phyloP scores from a whole-genome alignment of 805 yeast species.

The Metschnikowia sp. region DNA sequence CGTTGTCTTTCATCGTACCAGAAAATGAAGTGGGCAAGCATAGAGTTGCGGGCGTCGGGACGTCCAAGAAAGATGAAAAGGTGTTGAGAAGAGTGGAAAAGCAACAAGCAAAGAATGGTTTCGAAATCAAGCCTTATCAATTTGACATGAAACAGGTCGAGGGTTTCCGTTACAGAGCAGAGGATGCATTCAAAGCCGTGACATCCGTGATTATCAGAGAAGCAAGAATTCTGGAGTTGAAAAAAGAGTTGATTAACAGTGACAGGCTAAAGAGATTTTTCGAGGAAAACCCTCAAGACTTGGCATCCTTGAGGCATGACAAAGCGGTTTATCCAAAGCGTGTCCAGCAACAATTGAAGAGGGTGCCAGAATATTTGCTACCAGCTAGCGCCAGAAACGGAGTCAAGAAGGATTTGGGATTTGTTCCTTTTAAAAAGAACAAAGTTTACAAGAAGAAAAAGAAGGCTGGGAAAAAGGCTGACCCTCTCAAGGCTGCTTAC shows the following conservation, averaged over 20 bases:
- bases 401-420: constrained; percentile 55
- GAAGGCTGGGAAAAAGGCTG: constrained; percentile 44
- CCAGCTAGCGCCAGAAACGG: constrained; percentile 70
- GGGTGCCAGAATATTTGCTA: constrained; percentile 87
- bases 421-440: constrained; percentile 66
- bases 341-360: constrained; percentile 78
- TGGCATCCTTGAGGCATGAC: constrained; percentile 86
- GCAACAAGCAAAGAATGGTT: constrained; percentile 71
- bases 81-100: constrained; percentile 70
- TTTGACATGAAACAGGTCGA: constrained; percentile 91
- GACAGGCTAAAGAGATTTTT: constrained; percentile 91
- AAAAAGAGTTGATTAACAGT: constrained; percentile 79
- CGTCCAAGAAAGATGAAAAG: constrained; percentile 83
- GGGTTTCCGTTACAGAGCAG: constrained; percentile 93
- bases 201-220: constrained; percentile 87
- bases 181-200: constrained; percentile 94
- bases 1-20: constrained; percentile 88
- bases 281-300: constrained; percentile 95
- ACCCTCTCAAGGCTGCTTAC: constrained; percentile 56
- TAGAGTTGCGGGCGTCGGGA: constrained; percentile 66
- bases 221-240: constrained; percentile 86
- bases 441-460: constrained; percentile 44
- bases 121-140: constrained; percentile 78
- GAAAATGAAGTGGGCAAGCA: constrained; percentile 84
- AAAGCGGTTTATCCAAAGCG: constrained; percentile 81